These are phyloP conservation scores for Solanum arcanum DNA, from an alignment of 257 asterid species.

Conservation along the genomic window DNA sequence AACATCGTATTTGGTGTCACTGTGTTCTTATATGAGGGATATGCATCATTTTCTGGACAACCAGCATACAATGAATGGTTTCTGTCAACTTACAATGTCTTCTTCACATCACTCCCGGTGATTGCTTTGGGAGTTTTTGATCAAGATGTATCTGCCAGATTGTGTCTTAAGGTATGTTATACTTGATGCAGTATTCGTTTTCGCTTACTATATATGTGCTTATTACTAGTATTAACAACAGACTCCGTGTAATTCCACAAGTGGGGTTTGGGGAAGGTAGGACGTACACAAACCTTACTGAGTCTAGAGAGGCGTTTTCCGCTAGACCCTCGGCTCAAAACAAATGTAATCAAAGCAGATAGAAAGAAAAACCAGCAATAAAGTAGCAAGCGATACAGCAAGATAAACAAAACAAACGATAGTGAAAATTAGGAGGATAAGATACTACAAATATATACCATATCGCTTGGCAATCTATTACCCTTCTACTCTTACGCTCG, in stretches of 20 bases:
- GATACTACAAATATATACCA: neutral
- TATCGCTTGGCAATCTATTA: neutral
- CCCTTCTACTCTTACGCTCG: neutral
- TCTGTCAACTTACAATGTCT: conserved; percentile 70
- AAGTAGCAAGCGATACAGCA: neutral
- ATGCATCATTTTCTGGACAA: conserved; percentile 66
- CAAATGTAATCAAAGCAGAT: neutral
- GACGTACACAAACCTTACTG: neutral
- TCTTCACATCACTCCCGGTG: conserved; percentile 90
- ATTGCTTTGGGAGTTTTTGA: conserved; percentile 87
- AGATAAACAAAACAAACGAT: neutral
- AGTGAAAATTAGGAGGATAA: neutral
- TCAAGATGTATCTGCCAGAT: conserved; percentile 86
- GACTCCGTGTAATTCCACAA: neutral
- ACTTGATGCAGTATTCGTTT: neutral
- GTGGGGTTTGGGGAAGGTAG: neutral
- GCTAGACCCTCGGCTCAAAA: neutral
- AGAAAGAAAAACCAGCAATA: neutral
- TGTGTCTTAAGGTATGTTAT: conserved; percentile 58
- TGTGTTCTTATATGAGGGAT: conserved; percentile 56
- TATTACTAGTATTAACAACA: neutral
- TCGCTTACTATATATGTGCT: neutral
- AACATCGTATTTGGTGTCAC: conserved; percentile 61
- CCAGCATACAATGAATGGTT: conserved; percentile 90
- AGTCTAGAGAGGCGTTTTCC: neutral